Conservation (phyloP, 1,139 yeast genomes). For the Blastobotrys capitulatus region DNA sequence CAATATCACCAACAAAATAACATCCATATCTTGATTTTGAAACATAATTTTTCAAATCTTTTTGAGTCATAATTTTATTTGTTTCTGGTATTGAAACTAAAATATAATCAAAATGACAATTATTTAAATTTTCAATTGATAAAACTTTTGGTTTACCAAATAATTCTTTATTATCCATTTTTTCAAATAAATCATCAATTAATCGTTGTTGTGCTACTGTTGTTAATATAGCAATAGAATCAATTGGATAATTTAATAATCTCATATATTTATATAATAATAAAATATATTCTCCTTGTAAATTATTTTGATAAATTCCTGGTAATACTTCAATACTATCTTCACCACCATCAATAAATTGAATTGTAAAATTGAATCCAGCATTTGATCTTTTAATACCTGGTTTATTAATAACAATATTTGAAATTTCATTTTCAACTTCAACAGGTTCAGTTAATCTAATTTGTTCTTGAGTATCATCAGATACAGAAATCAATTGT, state of each 20-base stretch:
- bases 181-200: slow-evolving; percentile 13
- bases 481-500: background rate
- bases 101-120: slow-evolving; percentile 31
- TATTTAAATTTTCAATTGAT: slow-evolving; percentile 30
- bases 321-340: slow-evolving; percentile 26
- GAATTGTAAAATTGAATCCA: slow-evolving; percentile 39
- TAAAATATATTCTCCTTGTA: slow-evolving; percentile 53
- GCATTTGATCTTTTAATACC: slow-evolving; percentile 29
- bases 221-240: slow-evolving; percentile 40
- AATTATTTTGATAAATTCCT: slow-evolving; percentile 38
- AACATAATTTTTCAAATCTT: slow-evolving; percentile 11
- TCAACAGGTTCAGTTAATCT: background rate
- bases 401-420: background rate
- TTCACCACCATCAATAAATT: slow-evolving; percentile 38
- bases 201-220: slow-evolving; percentile 37
- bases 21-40: slow-evolving; percentile 1
- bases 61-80: slow-evolving; percentile 14
- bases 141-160: slow-evolving; percentile 31
- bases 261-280: slow-evolving; percentile 46
- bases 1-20: background rate
- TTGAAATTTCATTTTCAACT: slow-evolving; percentile 1
- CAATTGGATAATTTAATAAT: slow-evolving; percentile 41
- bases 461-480: background rate
- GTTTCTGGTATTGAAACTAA: slow-evolving; percentile 29
- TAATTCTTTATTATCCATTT: background rate